These are phyloP conservation scores for Ustilago nuda DNA, from an alignment of 1,284 basidiomycete genomes.

Conservation along the genomic window DNA sequence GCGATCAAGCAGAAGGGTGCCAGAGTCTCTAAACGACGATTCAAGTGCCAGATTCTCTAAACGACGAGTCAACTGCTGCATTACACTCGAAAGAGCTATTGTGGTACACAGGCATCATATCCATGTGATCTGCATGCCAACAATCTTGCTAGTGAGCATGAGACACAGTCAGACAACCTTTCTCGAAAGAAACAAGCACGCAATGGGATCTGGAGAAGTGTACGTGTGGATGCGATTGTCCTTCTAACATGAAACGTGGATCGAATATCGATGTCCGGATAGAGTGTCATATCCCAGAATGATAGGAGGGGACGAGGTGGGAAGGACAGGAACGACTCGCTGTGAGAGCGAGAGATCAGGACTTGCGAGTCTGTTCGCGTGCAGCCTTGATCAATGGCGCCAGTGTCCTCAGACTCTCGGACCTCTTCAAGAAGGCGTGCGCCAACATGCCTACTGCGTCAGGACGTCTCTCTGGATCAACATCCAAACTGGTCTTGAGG, in stretches of 20 bases:
- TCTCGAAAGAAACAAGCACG: background rate
- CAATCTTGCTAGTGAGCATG: no score
- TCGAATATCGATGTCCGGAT: constrained; percentile 2
- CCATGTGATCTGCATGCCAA: background rate
- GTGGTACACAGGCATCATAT: background rate
- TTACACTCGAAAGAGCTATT: background rate
- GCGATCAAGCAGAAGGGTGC: background rate
- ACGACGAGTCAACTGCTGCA: background rate
- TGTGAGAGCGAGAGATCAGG: constrained; percentile 7
- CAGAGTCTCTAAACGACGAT: constrained; percentile 1
- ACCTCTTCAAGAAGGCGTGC: constrained; percentile 86
- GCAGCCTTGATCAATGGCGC: constrained; percentile 93
- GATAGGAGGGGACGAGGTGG: background rate
- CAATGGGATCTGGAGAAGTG: background rate
- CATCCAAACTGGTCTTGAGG: constrained; percentile 87
- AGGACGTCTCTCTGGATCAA: constrained; percentile 92
- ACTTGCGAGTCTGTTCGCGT: constrained; percentile 73
- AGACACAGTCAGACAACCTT: background rate
- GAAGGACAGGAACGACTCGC: background rate
- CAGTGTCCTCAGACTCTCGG: constrained; percentile 84
- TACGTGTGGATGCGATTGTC: constrained; percentile 16
- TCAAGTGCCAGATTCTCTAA: no score
- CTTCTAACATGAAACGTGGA: constrained; percentile 15
- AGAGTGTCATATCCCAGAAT: background rate
- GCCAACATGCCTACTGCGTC: constrained; percentile 84